These are phyloP conservation scores for Ganoderma lucidum DNA, from an alignment of 1,284 basidiomycete species.

Conservation along the genomic window DNA sequence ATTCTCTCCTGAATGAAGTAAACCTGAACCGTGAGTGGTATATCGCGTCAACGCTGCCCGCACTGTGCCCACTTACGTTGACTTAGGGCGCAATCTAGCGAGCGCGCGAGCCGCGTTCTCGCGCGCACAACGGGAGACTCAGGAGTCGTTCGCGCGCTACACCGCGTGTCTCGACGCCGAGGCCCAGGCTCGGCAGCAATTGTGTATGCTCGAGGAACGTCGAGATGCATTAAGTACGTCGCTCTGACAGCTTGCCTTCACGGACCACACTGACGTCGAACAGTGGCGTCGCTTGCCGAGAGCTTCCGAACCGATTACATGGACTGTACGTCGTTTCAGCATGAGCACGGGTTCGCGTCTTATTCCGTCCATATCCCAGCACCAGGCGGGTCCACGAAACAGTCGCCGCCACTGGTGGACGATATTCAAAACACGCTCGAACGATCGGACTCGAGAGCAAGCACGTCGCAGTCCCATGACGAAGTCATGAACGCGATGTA, in stretches of 20 bases:
- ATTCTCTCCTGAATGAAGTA: constrained; percentile 36
- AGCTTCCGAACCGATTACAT: constrained; percentile 31
- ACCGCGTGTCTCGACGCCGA: constrained; percentile 74
- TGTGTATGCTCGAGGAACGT: constrained; percentile 69
- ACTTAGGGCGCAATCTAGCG: constrained; percentile 48
- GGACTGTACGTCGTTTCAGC: constrained; percentile 28
- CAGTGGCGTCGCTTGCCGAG: constrained; percentile 41
- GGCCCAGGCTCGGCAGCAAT: constrained; percentile 67
- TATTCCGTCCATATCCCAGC: constrained; percentile 14
- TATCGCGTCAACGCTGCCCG: not conserved
- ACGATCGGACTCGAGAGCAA: constrained; percentile 32
- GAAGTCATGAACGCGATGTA: constrained; percentile 33
- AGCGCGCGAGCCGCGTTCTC: constrained; percentile 50
- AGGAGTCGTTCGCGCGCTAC: constrained; percentile 75
- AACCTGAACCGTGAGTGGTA: constrained; percentile 29
- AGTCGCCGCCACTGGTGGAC: constrained; percentile 32
- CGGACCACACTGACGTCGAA: constrained; percentile 7
- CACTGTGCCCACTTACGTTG: not conserved
- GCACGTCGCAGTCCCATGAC: constrained; percentile 33
- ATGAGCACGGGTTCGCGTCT: not conserved
- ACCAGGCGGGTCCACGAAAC: constrained; percentile 29
- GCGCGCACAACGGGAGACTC: constrained; percentile 72
- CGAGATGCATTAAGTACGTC: constrained; percentile 72
- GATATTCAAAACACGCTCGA: constrained; percentile 30
- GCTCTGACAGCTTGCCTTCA: constrained; percentile 1